phyloP scores from a whole-genome alignment of 139 green algal genomes.

The Mesotaenium endlicherianum region DNA sequence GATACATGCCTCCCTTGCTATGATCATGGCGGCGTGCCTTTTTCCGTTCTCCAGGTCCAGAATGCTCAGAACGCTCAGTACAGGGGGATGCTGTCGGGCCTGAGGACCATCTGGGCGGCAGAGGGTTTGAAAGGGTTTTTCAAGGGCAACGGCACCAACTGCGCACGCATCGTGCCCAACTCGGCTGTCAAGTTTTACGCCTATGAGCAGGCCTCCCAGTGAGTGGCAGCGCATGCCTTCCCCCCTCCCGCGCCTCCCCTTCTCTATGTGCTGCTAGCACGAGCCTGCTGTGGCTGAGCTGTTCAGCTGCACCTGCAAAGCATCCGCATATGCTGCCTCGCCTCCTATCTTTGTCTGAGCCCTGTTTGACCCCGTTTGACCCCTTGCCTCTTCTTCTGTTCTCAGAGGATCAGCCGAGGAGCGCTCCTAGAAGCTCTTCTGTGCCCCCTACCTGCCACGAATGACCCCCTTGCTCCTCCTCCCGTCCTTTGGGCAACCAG shows the following conservation, averaged over 20 bases:
- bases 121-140: slow-evolving; percentile 91
- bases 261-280: too few relatives aligned
- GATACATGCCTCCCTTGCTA: neutral
- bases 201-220: slow-evolving; percentile 84
- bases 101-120: slow-evolving; percentile 71
- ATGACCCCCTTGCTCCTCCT: too few relatives aligned
- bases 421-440: too few relatives aligned
- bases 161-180: slow-evolving; percentile 96
- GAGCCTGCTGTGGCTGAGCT: too few relatives aligned
- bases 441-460: too few relatives aligned
- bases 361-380: too few relatives aligned
- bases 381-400: too few relatives aligned
- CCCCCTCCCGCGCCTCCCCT: neutral
- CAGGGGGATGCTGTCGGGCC: slow-evolving; percentile 67
- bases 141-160: slow-evolving; percentile 97
- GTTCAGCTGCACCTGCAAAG: too few relatives aligned
- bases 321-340: too few relatives aligned
- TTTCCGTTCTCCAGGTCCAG: slow-evolving; percentile 72
- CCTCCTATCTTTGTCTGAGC: too few relatives aligned
- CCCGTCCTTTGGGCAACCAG: too few relatives aligned
- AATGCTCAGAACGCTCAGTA: slow-evolving; percentile 81
- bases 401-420: too few relatives aligned
- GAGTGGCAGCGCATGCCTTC: slow-evolving; percentile 1
- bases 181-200: slow-evolving; percentile 95
- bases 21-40: neutral